A percentile compares a stretch with the other conserved stretches of the same genome.
Evolutionary conservation across 257 asterid genomes (phyloP).

Genomic region (Solanum piurae): DNA sequence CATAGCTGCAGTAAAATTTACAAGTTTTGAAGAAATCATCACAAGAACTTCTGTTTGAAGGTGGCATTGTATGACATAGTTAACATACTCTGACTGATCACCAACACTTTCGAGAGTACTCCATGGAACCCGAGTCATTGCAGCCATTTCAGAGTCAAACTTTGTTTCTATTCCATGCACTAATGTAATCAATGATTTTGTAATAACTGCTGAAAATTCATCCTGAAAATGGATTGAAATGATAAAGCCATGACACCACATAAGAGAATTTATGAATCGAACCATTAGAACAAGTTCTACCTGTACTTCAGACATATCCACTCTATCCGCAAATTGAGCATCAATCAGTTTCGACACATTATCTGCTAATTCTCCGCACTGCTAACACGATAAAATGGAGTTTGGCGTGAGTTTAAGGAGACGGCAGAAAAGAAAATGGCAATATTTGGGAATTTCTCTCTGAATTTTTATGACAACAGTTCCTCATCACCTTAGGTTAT

Average conservation of each 20-base stretch:
- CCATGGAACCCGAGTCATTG: conserved; percentile 99
- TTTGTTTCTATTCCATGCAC: conserved; percentile 95
- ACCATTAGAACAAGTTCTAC: conserved; percentile 21
- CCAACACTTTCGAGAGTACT: conserved; percentile 98
- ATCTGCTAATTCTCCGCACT: conserved; percentile 98
- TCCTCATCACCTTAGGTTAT: neutral
- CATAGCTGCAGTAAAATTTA: conserved; percentile 66
- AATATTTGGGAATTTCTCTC: neutral
- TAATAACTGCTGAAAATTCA: conserved; percentile 94
- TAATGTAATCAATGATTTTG: conserved; percentile 78
- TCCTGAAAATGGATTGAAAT: conserved; percentile 44
- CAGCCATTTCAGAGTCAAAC: conserved; percentile 91
- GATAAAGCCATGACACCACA: neutral
- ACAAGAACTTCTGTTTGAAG: neutral
- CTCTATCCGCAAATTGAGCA: conserved; percentile 60
- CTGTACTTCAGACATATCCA: conserved; percentile 98
- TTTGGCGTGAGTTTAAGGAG: neutral
- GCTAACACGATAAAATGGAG: conserved; percentile 8
- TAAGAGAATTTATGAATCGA: neutral
- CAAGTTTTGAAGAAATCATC: conserved; percentile 7
- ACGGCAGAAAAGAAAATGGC: neutral
- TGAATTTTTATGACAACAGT: neutral
- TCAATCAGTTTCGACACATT: conserved; percentile 83
- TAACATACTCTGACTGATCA: conserved; percentile 93
- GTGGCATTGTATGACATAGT: neutral